Conservation (phyloP, 768 basidiomycete genomes). For the Tubosaeta brunneosetosa region DNA sequence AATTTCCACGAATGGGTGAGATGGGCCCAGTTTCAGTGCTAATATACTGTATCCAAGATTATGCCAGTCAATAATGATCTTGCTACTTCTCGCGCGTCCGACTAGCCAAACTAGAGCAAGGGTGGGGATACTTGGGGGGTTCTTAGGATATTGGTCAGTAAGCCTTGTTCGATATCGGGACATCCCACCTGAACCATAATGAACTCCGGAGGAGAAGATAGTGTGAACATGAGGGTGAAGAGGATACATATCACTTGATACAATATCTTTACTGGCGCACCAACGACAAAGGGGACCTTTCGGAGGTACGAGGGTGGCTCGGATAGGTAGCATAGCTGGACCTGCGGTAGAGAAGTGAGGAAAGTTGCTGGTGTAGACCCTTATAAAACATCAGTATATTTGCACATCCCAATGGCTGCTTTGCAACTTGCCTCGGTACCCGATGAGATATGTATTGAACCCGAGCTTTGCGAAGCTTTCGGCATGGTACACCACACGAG, state of each 20-base stretch:
- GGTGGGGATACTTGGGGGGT: conserved; percentile 95
- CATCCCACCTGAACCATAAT: conserved; percentile 81
- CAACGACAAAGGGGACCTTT: conserved; percentile 58
- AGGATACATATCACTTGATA: conserved; percentile 66
- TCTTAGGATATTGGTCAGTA: conserved; percentile 44
- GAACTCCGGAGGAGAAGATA: conserved; percentile 70
- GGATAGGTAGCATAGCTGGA: conserved; percentile 64
- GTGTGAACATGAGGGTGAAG: conserved; percentile 51
- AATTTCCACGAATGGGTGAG: conserved; percentile 65
- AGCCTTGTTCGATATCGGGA: not conserved
- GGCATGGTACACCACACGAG: conserved; percentile 98
- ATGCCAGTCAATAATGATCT: conserved; percentile 98
- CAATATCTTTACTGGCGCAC: conserved; percentile 77
- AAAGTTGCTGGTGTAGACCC: conserved; percentile 76
- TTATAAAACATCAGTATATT: conserved; percentile 26
- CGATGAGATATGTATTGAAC: conserved; percentile 78
- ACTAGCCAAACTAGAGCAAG: conserved; percentile 80
- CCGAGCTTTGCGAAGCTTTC: conserved; percentile 81
- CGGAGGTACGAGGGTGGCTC: conserved; percentile 54
- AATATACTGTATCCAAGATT: conserved; percentile 95
- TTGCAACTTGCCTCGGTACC: conserved; percentile 68
- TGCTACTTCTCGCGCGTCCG: conserved; percentile 61
- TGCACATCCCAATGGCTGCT: not conserved
- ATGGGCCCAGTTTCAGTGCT: conserved; percentile 68
- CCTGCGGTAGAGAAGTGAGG: conserved; percentile 58